Evolutionary conservation across 805 yeast genomes (phyloP), one percentile per base, ranked within the genome.

Genomic region (Ogataea trehaloabstinens): DNA sequence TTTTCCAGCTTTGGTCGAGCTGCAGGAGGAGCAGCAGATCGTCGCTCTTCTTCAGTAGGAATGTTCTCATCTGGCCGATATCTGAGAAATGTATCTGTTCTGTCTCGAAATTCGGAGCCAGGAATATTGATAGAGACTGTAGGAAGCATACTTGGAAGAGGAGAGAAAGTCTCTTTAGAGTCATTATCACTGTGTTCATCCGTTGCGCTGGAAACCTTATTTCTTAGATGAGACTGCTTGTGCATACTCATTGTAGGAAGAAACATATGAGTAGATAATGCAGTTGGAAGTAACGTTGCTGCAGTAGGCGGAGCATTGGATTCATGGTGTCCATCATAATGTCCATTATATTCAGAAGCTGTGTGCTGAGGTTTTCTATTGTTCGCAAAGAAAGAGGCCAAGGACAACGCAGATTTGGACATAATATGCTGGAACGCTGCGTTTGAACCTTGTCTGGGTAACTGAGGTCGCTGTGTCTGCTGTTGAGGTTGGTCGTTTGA

Each of bases 301-400:
- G 81, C 81, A 2, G 81, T 72, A 6, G 76, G 71, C n/a, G 82
- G 82, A 1, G 81, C 82, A 49, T 73, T 76, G 1, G 81, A 76
- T 40, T 67, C 69, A 42, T 71, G 75, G 31, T 50, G 55, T 10
- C 49, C 46, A 44, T 59, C 64, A 24, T 58, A 59, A 28, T 55
- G 51, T 28, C 44, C 49, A n/a, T 40, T 42, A 21, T 31, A 30
- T 13, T 30, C 27, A 8, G 42, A 43, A 5, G 35, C 35, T n/a
- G 40, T 30, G 19, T 34, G 41, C 16, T 51, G 52, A 4, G 65
- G 63, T 34, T 58, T 56, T 41, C 73, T 56, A 30, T 60, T 63
- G 16, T 56, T 57, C 3, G 64, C 63, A 42, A 68, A 66, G 47
- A 62, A 68, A 2, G 67, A 64, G 0, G 71, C 62, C 45, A 69